These are phyloP conservation scores for Rutidosis leptorrhynchoides DNA, from an alignment of 129 eudicot genomes.

Conservation along the genomic window DNA sequence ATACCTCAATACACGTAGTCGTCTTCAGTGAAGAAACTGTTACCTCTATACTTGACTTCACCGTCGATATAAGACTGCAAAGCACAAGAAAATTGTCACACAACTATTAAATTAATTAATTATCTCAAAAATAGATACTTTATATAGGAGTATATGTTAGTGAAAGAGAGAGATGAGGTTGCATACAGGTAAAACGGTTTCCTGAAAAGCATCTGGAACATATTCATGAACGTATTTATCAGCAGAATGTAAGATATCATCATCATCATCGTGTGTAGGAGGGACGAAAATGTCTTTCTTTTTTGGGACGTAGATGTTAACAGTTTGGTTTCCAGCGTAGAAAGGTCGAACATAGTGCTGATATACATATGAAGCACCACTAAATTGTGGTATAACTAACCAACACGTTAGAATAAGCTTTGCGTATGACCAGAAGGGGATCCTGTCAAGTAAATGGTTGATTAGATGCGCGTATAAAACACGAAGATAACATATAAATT, in stretches of 20 bases:
- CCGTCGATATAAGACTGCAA: constrained; percentile 34
- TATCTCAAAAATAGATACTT: background rate
- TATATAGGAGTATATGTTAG: background rate
- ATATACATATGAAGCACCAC: constrained; percentile 89
- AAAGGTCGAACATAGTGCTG: constrained; percentile 75
- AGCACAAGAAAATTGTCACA: constrained; percentile 1
- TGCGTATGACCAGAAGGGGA: constrained; percentile 92
- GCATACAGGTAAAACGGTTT: constrained; percentile 58
- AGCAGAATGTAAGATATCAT: constrained; percentile 68
- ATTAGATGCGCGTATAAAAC: background rate
- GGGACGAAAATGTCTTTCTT: constrained; percentile 55
- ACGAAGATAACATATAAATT: background rate
- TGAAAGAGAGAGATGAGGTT: background rate
- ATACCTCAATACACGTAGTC: constrained; percentile 49
- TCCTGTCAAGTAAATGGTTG: constrained; percentile 37
- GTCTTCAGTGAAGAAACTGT: constrained; percentile 41
- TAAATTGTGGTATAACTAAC: constrained; percentile 93
- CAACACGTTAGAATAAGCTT: constrained; percentile 86
- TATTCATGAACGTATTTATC: constrained; percentile 63
- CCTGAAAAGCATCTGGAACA: constrained; percentile 61
- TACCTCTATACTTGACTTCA: constrained; percentile 32
- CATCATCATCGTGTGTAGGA: constrained; percentile 63
- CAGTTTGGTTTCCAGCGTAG: constrained; percentile 39
- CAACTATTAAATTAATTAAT: background rate
- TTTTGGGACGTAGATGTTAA: constrained; percentile 66